phyloP scores from a whole-genome alignment of 1,139 yeast genomes.

The Kazachstania sp. region DNA sequence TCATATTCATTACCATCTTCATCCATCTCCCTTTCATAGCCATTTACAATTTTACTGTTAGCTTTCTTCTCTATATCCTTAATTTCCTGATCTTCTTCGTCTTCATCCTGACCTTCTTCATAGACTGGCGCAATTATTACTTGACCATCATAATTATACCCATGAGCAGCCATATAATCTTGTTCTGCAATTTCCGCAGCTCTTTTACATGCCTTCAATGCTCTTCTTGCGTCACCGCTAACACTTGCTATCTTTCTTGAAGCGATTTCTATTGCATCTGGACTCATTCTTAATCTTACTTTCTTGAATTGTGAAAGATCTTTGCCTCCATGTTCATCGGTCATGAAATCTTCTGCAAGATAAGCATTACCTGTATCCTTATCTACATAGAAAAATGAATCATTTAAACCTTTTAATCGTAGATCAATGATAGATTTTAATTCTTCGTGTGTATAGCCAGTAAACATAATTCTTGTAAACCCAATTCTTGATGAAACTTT shows the following conservation, averaged over 20 bases:
- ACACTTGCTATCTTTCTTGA: slow-evolving; percentile 92
- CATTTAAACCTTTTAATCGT: slow-evolving; percentile 51
- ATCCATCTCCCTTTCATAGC: not conserved
- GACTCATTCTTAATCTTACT: slow-evolving; percentile 42
- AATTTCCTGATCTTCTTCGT: slow-evolving; percentile 2
- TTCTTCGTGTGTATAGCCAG: slow-evolving; percentile 80
- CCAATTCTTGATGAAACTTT: slow-evolving; percentile 91
- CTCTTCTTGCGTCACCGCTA: slow-evolving; percentile 95
- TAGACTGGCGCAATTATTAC: slow-evolving; percentile 1
- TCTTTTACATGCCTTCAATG: slow-evolving; percentile 76
- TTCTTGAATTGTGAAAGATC: slow-evolving; percentile 21
- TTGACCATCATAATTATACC: slow-evolving; percentile 25
- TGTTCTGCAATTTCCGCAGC: slow-evolving; percentile 84
- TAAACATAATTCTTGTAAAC: slow-evolving; percentile 73
- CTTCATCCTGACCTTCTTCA: slow-evolving; percentile 3
- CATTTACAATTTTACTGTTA: slow-evolving; percentile 1
- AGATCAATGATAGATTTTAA: slow-evolving; percentile 65
- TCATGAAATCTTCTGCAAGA: slow-evolving; percentile 13
- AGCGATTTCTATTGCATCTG: slow-evolving; percentile 85
- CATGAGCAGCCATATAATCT: slow-evolving; percentile 37
- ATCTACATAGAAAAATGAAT: slow-evolving; percentile 29
- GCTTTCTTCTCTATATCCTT: not conserved
- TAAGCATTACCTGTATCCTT: slow-evolving; percentile 29
- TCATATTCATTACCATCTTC: slow-evolving; percentile 28
- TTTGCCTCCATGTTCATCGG: slow-evolving; percentile 4